Conservation (phyloP, 2,329 filamentous ascomycete species). For the Colletotrichum paranaense region DNA sequence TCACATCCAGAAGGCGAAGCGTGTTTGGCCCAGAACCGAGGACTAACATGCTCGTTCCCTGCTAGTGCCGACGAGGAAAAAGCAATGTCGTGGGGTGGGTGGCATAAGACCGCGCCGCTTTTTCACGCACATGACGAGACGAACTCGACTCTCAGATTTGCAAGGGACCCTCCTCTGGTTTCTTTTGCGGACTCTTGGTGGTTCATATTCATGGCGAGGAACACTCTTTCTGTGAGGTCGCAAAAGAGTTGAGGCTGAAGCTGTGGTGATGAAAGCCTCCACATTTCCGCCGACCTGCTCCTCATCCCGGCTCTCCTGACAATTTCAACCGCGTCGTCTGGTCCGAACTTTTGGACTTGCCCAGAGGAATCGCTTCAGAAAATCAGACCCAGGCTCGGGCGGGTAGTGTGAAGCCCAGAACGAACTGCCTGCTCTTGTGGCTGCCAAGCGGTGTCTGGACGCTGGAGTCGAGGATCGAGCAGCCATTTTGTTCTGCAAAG, state of each 20-base stretch:
- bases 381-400: background rate
- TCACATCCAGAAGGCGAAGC: background rate
- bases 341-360: background rate
- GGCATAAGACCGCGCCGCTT: constrained; percentile 14
- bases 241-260: constrained; percentile 33
- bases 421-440: background rate
- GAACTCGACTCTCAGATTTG: constrained; percentile 6
- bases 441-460: constrained; percentile 8
- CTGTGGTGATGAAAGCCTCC: constrained; percentile 10
- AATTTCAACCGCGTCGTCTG: background rate
- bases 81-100: constrained; percentile 29
- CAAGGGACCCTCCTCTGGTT: constrained; percentile 1
- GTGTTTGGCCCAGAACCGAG: constrained; percentile 28
- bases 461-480: background rate
- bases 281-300: background rate
- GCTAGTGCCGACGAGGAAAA: constrained; percentile 26
- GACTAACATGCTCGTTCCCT: constrained; percentile 27
- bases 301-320: constrained; percentile 2
- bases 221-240: constrained; percentile 12
- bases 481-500: constrained; percentile 7
- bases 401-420: background rate
- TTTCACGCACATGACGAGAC: constrained; percentile 15
- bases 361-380: background rate
- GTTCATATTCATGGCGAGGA: background rate
- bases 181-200: constrained; percentile 3